These are phyloP conservation scores for Cyclocybe aegerita DNA, from an alignment of 768 basidiomycete species.

Conservation along the genomic window DNA sequence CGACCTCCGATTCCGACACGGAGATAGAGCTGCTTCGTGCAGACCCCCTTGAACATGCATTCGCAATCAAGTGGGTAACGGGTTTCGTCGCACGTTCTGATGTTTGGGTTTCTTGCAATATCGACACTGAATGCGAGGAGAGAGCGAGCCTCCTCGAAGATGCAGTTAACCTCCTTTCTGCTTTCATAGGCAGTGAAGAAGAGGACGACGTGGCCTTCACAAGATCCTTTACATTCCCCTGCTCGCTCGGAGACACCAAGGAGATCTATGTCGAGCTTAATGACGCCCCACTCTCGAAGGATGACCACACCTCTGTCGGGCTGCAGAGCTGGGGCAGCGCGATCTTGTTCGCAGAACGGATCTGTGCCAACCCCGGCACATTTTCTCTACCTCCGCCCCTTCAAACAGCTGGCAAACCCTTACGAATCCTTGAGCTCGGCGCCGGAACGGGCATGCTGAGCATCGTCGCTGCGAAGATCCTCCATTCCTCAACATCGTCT, in stretches of 20 bases:
- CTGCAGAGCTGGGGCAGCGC: constrained; percentile 85
- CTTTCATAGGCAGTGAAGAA: constrained; percentile 44
- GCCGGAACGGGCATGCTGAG: constrained; percentile 86
- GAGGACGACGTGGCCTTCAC: constrained; percentile 44
- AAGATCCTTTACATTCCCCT: constrained; percentile 51
- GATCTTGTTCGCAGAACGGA: constrained; percentile 65
- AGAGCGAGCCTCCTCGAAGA: constrained; percentile 51
- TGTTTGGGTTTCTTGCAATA: constrained; percentile 37
- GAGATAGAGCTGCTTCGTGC: constrained; percentile 48
- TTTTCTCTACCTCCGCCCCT: constrained; percentile 16
- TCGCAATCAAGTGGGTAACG: constrained; percentile 74
- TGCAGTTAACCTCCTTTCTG: constrained; percentile 55
- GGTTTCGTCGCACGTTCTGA: constrained; percentile 64
- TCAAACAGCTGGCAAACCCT: constrained; percentile 6
- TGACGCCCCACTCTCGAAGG: constrained; percentile 61
- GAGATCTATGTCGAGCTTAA: constrained; percentile 56
- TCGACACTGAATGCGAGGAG: constrained; percentile 36
- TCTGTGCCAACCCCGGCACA: constrained; percentile 49
- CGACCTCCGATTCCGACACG: constrained; percentile 21
- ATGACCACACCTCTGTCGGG: constrained; percentile 79
- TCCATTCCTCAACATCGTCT: constrained; percentile 19
- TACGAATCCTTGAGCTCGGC: constrained; percentile 75
- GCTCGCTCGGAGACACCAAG: constrained; percentile 2
- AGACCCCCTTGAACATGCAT: constrained; percentile 67
- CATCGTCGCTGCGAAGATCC: constrained; percentile 52